Percentiles rank a stretch among this genome's conserved stretches.
These are phyloP conservation scores for Bolboschoenus planiculmis DNA, from an alignment of 176 grass and related monocot species.

Conservation along the genomic window DNA sequence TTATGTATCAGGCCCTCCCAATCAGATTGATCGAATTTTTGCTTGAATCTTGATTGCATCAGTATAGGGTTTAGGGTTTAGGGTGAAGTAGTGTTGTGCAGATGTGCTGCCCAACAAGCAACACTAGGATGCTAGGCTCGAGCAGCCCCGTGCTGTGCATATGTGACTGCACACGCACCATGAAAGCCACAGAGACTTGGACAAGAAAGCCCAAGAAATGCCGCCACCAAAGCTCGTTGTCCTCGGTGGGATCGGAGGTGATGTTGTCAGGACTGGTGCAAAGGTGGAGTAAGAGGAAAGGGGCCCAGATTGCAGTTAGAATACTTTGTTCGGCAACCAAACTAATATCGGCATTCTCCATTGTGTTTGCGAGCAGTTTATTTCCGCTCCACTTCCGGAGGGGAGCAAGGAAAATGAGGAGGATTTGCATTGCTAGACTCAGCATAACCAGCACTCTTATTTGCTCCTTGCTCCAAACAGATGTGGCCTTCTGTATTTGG, in stretches of 20 bases:
- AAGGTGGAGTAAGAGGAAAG: not conserved
- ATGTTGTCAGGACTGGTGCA: not conserved
- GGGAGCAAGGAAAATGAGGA: not conserved
- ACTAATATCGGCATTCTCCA: not conserved
- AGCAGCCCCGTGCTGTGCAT: not conserved
- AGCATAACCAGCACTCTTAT: not conserved
- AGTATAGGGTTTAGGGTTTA: too few species aligned
- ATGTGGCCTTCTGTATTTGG: not conserved
- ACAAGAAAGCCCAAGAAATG: not conserved
- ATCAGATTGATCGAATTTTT: too few species aligned
- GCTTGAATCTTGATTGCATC: too few species aligned
- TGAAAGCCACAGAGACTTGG: not conserved
- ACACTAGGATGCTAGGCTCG: not conserved
- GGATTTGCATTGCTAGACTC: not conserved
- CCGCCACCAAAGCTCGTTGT: not conserved
- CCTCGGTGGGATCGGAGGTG: not conserved
- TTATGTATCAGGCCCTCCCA: too few species aligned
- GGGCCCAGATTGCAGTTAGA: not conserved
- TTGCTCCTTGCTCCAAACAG: not conserved
- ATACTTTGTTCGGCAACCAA: not conserved
- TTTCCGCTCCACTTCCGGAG: not conserved
- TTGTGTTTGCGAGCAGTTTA: not conserved
- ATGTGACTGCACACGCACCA: not conserved
- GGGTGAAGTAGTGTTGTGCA: too few species aligned
- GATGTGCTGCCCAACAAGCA: not conserved